These are phyloP conservation scores for Orbilia javanica DNA, from an alignment of 2,329 filamentous ascomycete species.

Conservation along the genomic window DNA sequence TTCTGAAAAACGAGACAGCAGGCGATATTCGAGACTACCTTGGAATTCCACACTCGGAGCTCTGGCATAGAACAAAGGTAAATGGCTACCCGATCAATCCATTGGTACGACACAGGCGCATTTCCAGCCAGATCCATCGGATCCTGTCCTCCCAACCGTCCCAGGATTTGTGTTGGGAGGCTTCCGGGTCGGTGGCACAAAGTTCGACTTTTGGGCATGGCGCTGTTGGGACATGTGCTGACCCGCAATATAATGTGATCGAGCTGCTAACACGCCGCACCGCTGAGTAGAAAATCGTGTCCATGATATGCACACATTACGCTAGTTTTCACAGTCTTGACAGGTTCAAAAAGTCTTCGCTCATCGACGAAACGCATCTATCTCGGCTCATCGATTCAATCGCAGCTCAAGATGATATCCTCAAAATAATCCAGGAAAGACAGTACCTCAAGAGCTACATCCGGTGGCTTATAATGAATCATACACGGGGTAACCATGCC, in stretches of 20 bases:
- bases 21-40: conserved; percentile 53
- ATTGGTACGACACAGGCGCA: neutral
- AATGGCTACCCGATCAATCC: neutral
- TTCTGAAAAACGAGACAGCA: conserved; percentile 54
- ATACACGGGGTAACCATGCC: conserved; percentile 54
- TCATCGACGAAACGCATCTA: conserved; percentile 49
- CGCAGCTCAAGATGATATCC: conserved; percentile 44
- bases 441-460: conserved; percentile 53
- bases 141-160: neutral
- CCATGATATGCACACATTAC: conserved; percentile 54
- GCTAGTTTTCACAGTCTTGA: conserved; percentile 46
- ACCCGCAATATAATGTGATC: conserved; percentile 1
- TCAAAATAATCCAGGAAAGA: conserved; percentile 46
- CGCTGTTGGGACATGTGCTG: conserved; percentile 6
- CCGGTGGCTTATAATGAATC: conserved; percentile 57
- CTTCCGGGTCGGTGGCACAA: conserved; percentile 5
- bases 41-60: conserved; percentile 43
- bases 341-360: conserved; percentile 55
- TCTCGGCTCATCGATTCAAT: conserved; percentile 53
- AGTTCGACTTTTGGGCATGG: conserved; percentile 5
- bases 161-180: conserved; percentile 15
- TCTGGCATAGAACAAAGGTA: conserved; percentile 57
- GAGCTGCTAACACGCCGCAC: conserved; percentile 2
- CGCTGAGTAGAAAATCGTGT: conserved; percentile 53
- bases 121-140: neutral